phyloP scores from a whole-genome alignment of 352 stramenopile genomes.

The Phytophthora lateralis region DNA sequence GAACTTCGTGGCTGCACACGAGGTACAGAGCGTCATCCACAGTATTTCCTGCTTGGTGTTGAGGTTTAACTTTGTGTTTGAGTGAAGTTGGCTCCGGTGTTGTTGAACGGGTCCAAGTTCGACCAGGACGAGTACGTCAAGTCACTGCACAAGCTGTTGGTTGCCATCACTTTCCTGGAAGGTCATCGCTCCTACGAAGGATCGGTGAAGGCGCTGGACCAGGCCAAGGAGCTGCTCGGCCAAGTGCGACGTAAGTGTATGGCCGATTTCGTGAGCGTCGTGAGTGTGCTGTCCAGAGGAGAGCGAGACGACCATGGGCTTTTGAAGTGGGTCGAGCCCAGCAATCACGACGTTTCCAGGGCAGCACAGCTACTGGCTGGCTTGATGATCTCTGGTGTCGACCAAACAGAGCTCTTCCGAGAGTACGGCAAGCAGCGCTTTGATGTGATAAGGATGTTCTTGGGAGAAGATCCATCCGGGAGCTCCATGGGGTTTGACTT shows the following conservation, averaged over 20 bases:
- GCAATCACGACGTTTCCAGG: constrained; percentile 57
- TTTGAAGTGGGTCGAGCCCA: constrained; percentile 50
- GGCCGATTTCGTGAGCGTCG: constrained; percentile 69
- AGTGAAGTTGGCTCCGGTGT: constrained; percentile 58
- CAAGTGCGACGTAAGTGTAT: constrained; percentile 73
- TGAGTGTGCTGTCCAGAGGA: constrained; percentile 63
- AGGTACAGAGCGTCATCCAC: constrained; percentile 36
- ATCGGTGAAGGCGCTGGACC: constrained; percentile 70
- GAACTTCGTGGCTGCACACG: constrained; percentile 73
- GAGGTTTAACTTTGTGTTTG: constrained; percentile 5
- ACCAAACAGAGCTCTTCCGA: constrained; percentile 54
- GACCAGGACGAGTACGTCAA: constrained; percentile 73
- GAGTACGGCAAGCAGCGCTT: constrained; percentile 80
- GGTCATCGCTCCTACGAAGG: constrained; percentile 75
- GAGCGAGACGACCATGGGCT: constrained; percentile 32
- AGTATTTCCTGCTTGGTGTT: background rate
- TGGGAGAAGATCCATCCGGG: constrained; percentile 38
- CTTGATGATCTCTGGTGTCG: constrained; percentile 57
- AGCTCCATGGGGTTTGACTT: constrained; percentile 49
- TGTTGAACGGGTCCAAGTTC: constrained; percentile 74
- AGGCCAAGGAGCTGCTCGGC: constrained; percentile 60
- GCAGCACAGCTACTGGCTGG: constrained; percentile 66
- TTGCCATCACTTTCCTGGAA: constrained; percentile 75
- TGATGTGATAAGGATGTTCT: constrained; percentile 60
- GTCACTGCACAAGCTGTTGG: constrained; percentile 67